phyloP scores from a whole-genome alignment of 805 yeast species.

The Vanderwaltozyma yarrowii region DNA sequence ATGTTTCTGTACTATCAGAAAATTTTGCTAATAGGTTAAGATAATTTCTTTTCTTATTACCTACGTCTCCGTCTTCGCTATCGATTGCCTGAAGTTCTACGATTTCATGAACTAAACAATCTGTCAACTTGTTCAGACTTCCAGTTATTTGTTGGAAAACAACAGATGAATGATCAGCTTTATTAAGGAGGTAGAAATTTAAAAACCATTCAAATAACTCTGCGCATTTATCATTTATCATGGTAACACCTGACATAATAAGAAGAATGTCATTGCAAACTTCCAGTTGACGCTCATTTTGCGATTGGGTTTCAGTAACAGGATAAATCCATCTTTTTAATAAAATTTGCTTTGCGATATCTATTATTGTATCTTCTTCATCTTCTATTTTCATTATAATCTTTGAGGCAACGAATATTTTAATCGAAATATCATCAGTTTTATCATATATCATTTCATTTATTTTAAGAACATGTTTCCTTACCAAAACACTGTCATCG shows the following conservation, averaged over 20 bases:
- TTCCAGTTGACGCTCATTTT: conserved; percentile 7
- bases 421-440: conserved; percentile 25
- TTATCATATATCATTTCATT: conserved; percentile 37
- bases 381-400: conserved; percentile 52
- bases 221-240: conserved; percentile 32
- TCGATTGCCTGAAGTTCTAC: conserved; percentile 26
- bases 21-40: conserved; percentile 40
- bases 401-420: conserved; percentile 38
- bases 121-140: conserved; percentile 11
- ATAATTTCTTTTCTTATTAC: conserved; percentile 1
- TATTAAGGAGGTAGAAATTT: conserved; percentile 33
- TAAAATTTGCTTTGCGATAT: conserved; percentile 32
- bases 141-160: conserved; percentile 5
- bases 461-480: conserved; percentile 50
- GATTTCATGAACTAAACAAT: conserved; percentile 19
- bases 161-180: conserved; percentile 12
- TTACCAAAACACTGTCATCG: conserved; percentile 56
- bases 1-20: conserved; percentile 40
- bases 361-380: conserved; percentile 50
- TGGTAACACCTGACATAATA: conserved; percentile 33
- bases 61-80: conserved; percentile 4
- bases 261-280: conserved; percentile 15
- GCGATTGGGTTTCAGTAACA: conserved; percentile 4
- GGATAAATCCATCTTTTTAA: conserved; percentile 31
- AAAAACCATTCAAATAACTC: conserved; percentile 40